A percentile compares a stretch with the other conserved stretches of the same genome.
Conservation (phyloP, 2,329 filamentous ascomycete genomes). For the Penicillium sp. region DNA sequence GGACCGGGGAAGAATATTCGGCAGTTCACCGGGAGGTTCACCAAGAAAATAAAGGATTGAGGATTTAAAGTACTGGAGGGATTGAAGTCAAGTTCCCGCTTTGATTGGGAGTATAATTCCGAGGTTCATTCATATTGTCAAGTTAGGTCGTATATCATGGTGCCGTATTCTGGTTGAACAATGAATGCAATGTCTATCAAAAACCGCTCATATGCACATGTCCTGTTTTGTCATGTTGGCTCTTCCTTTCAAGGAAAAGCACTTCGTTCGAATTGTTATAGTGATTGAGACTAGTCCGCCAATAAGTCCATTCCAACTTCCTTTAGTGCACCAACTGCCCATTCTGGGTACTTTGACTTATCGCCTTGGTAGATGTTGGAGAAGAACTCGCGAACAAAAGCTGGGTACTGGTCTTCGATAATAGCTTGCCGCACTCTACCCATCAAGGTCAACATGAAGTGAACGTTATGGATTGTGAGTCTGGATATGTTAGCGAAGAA, state of each 20-base stretch:
- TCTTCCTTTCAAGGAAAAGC: neutral
- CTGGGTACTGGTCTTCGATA: constrained; percentile 75
- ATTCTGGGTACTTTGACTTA: constrained; percentile 68
- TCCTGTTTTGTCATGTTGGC: neutral
- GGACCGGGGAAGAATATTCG: constrained; percentile 30
- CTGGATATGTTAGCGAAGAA: constrained; percentile 45
- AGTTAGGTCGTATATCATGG: neutral
- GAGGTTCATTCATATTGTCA: too few relatives aligned
- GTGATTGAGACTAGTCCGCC: constrained; percentile 24
- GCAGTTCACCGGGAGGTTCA: constrained; percentile 18
- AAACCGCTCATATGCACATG: neutral
- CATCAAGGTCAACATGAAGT: constrained; percentile 88
- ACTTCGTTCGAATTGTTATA: neutral
- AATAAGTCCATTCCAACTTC: constrained; percentile 78
- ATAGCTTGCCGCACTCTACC: constrained; percentile 71
- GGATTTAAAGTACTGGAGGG: too few relatives aligned
- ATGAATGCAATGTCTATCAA: neutral
- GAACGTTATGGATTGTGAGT: constrained; percentile 92
- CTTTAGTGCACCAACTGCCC: constrained; percentile 78
- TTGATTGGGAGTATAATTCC: too few relatives aligned
- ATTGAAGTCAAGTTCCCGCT: too few relatives aligned
- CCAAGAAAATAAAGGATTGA: constrained; percentile 2
- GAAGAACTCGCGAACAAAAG: constrained; percentile 78
- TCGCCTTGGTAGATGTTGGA: constrained; percentile 63
- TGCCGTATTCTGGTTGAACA: neutral